Evolutionary conservation across 2,329 filamentous ascomycete genomes (phyloP).

Genomic region (Trichophyton verrucosum): DNA sequence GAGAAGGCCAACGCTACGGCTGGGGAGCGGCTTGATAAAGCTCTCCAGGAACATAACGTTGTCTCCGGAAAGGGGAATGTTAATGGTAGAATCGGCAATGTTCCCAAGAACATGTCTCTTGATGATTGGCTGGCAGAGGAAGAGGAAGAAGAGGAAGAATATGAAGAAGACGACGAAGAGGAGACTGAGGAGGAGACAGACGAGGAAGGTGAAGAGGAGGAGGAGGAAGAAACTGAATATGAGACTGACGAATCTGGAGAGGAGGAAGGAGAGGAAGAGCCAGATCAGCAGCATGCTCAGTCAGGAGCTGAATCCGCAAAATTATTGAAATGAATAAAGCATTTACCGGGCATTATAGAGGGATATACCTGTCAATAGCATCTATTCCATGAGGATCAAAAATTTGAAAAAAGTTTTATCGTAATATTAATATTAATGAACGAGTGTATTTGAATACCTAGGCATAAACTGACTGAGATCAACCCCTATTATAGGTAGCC

Average conservation of each 20-base stretch:
- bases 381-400: background rate
- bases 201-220: conserved; percentile 24
- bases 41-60: conserved; percentile 31
- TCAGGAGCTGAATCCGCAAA: background rate
- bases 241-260: conserved; percentile 32
- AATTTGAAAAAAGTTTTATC: background rate
- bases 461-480: no score
- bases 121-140: conserved; percentile 89
- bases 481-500: no score
- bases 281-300: conserved; percentile 21
- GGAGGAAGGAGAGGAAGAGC: conserved; percentile 21
- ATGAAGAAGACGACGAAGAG: conserved; percentile 41
- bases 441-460: background rate
- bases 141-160: conserved; percentile 46
- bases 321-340: background rate
- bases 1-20: conserved; percentile 39
- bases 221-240: conserved; percentile 23
- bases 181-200: conserved; percentile 37
- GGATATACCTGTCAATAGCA: background rate
- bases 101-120: conserved; percentile 58
- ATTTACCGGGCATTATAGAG: background rate
- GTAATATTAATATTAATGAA: background rate
- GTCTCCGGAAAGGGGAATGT: conserved; percentile 15
- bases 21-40: conserved; percentile 33
- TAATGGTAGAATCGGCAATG: conserved; percentile 17